These are phyloP conservation scores for Carex sylvatica DNA, from an alignment of 202 grass and related monocot genomes.

Conservation along the genomic window DNA sequence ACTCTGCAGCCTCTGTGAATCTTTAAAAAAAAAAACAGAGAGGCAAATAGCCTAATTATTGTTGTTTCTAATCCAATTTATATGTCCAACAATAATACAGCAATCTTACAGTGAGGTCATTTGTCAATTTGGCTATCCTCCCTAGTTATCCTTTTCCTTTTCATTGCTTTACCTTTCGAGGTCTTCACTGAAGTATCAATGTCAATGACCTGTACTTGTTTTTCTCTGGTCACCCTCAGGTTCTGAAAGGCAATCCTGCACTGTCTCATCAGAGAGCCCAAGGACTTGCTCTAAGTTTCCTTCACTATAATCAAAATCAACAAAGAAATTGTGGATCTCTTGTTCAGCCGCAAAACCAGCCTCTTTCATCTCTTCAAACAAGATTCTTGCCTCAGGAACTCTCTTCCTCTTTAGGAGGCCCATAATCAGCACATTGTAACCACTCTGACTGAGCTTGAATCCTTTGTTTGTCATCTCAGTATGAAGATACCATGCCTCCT, in stretches of 20 bases:
- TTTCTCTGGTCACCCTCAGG: background rate
- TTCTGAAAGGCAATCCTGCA: background rate
- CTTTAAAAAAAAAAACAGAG: too few relatives aligned
- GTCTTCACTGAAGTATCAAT: background rate
- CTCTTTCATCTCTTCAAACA: constrained; percentile 85
- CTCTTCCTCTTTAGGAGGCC: constrained; percentile 83
- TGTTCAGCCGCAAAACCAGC: constrained; percentile 51
- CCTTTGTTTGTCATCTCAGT: constrained; percentile 70
- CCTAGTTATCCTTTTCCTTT: background rate
- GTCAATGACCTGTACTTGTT: background rate
- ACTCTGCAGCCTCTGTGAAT: too few relatives aligned
- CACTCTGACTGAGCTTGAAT: constrained; percentile 55
- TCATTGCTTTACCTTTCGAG: background rate
- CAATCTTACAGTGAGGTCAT: background rate
- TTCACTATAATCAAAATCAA: constrained; percentile 56
- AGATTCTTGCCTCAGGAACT: constrained; percentile 60
- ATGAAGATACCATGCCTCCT: constrained; percentile 80
- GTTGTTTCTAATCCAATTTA: background rate
- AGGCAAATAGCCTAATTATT: background rate
- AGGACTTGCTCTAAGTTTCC: constrained; percentile 37
- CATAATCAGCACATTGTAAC: constrained; percentile 77
- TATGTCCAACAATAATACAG: background rate
- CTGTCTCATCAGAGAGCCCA: constrained; percentile 18
- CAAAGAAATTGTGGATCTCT: constrained; percentile 67
- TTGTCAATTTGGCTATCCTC: background rate